phyloP scores from a whole-genome alignment of 1,284 basidiomycete species.

The Malassezia nana region DNA sequence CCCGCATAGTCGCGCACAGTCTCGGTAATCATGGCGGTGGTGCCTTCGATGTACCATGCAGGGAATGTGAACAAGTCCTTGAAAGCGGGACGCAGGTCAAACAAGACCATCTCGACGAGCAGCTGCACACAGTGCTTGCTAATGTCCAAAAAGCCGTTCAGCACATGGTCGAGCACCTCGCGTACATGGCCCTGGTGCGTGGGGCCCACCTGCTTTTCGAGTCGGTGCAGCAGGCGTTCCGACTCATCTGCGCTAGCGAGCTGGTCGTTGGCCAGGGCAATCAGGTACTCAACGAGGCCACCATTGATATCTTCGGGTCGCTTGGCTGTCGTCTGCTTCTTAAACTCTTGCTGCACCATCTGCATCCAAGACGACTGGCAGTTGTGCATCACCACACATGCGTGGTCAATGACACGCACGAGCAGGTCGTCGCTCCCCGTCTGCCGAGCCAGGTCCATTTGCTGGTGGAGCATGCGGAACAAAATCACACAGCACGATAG shows the following conservation, averaged over 20 bases:
- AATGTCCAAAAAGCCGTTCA: constrained; percentile 95
- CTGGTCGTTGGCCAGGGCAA: constrained; percentile 97
- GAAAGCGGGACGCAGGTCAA: constrained; percentile 80
- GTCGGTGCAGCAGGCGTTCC: constrained; percentile 69
- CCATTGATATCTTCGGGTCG: constrained; percentile 77
- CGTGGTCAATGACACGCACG: constrained; percentile 77
- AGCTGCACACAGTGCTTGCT: constrained; percentile 92
- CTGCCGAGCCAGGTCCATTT: constrained; percentile 86
- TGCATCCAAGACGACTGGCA: constrained; percentile 81
- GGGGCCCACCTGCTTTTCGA: constrained; percentile 82
- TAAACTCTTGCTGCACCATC: constrained; percentile 72
- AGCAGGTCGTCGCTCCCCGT: constrained; percentile 90
- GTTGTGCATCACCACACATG: constrained; percentile 77
- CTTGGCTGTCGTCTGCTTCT: constrained; percentile 64
- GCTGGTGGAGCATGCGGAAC: constrained; percentile 95
- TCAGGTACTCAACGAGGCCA: constrained; percentile 88
- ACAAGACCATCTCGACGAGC: constrained; percentile 86
- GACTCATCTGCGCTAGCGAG: constrained; percentile 90
- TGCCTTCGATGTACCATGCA: constrained; percentile 57
- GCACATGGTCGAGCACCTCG: constrained; percentile 82
- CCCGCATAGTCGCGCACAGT: constrained; percentile 91
- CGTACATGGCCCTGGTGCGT: constrained; percentile 78
- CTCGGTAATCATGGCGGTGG: constrained; percentile 74
- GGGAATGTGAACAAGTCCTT: constrained; percentile 70
- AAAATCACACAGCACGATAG: constrained; percentile 86